Evolutionary conservation across 2,329 filamentous ascomycete species (phyloP).

Genomic region (Ambrosiella xylebori): DNA sequence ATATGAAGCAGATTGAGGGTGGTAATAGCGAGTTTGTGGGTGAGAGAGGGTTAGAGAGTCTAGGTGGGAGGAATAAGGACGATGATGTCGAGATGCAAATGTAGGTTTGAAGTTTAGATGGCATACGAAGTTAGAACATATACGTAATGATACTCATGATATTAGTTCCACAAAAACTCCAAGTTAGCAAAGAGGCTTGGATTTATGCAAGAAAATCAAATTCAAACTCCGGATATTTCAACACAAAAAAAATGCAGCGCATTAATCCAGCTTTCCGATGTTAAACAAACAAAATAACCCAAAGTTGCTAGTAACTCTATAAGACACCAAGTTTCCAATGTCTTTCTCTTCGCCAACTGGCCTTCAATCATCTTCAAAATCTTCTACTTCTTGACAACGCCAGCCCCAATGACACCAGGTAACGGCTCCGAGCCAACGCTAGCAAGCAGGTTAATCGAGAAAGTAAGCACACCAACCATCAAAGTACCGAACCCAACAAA

Average conservation of each 20-base stretch:
- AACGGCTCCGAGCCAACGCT: slow-evolving; percentile 73
- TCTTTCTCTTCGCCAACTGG: background rate
- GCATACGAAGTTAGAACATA: background rate
- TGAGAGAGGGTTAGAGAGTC: slow-evolving; percentile 30
- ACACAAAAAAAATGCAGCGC: no score
- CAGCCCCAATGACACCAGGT: slow-evolving; percentile 89
- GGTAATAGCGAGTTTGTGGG: slow-evolving; percentile 16
- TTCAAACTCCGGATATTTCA: no score
- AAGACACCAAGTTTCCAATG: background rate
- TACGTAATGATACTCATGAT: background rate
- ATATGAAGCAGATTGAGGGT: background rate
- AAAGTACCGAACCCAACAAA: slow-evolving; percentile 58
- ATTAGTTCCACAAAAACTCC: background rate
- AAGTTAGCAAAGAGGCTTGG: no score
- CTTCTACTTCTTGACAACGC: slow-evolving; percentile 55
- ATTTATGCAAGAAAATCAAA: no score
- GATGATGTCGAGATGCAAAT: slow-evolving; percentile 1
- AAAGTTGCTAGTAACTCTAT: no score
- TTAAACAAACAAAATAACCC: background rate
- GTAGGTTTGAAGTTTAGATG: background rate
- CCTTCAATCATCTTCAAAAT: background rate
- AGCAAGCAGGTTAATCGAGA: slow-evolving; percentile 63
- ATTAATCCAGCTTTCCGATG: background rate
- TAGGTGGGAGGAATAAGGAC: slow-evolving; percentile 20
- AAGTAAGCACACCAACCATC: slow-evolving; percentile 48